Evolutionary conservation across 495 filamentous ascomycete genomes (phyloP).

Genomic region (Pyrenula aspistea): DNA sequence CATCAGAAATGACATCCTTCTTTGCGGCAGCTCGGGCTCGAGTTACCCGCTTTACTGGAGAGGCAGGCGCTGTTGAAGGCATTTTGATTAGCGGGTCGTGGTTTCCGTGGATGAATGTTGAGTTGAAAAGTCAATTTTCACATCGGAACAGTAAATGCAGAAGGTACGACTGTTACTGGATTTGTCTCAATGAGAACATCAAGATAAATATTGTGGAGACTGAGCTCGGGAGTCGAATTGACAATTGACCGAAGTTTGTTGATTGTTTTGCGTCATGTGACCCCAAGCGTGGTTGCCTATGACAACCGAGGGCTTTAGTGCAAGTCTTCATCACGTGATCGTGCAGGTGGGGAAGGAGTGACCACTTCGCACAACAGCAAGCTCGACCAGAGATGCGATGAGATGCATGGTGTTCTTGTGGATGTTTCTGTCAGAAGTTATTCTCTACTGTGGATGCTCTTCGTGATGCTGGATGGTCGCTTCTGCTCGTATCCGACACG

Average conservation of each 20-base stretch:
- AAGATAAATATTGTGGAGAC: background rate
- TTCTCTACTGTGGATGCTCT: no score
- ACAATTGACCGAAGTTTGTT: background rate
- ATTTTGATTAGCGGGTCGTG: background rate
- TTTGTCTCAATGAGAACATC: background rate
- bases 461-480: no score
- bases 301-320: background rate
- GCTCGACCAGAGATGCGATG: no score
- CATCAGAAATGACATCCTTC: background rate
- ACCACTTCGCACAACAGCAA: no score
- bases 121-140: background rate
- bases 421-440: no score
- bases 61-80: constrained; percentile 5
- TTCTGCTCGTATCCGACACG: no score
- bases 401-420: no score
- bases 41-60: constrained; percentile 47
- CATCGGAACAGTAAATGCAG: background rate
- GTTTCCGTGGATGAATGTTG: background rate
- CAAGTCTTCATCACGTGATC: no score
- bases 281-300: background rate
- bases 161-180: no score
- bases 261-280: background rate
- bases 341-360: no score
- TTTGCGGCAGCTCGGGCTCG: constrained; percentile 43
- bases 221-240: background rate